A percentile compares a stretch with the other conserved stretches of the same genome.
Conservation (phyloP, 441 rosid genomes). For the Croton setiger region DNA sequence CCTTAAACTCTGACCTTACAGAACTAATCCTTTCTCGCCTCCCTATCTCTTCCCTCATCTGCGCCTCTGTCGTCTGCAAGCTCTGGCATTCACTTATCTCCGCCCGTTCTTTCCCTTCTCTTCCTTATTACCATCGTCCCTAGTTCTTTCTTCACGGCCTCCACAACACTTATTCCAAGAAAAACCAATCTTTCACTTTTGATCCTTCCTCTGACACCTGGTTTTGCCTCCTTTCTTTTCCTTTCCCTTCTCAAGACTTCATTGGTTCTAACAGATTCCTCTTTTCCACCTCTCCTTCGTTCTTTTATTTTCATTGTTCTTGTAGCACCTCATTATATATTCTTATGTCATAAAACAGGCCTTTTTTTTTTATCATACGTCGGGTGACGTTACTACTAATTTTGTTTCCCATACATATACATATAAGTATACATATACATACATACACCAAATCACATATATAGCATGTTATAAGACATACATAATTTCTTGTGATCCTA, state of each 20-base stretch:
- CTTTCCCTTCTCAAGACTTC: conserved; percentile 30
- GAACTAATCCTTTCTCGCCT: conserved; percentile 61
- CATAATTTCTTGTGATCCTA: no score
- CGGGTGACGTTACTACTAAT: no score
- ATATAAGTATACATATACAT: no score
- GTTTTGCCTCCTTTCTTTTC: conserved; percentile 49
- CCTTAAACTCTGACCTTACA: conserved; percentile 51
- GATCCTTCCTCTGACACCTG: conserved; percentile 68
- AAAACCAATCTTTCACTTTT: conserved; percentile 78
- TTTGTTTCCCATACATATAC: no score
- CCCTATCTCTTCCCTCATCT: conserved; percentile 66
- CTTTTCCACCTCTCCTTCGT: conserved; percentile 55
- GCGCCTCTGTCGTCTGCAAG: conserved; percentile 72
- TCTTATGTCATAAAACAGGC: no score
- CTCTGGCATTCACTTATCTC: conserved; percentile 52
- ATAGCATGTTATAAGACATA: no score
- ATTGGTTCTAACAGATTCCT: conserved; percentile 56
- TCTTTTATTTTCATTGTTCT: no score
- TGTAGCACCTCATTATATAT: no score
- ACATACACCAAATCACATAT: no score
- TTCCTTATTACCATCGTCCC: conserved; percentile 32
- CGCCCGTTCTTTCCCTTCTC: conserved; percentile 38
- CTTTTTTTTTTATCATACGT: no score
- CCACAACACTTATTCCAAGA: conserved; percentile 70
- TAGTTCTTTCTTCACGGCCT: conserved; percentile 88